Base-by-base conservation (phyloP, 768 basidiomycete species). In the Fomitopsis pulvina region DNA sequence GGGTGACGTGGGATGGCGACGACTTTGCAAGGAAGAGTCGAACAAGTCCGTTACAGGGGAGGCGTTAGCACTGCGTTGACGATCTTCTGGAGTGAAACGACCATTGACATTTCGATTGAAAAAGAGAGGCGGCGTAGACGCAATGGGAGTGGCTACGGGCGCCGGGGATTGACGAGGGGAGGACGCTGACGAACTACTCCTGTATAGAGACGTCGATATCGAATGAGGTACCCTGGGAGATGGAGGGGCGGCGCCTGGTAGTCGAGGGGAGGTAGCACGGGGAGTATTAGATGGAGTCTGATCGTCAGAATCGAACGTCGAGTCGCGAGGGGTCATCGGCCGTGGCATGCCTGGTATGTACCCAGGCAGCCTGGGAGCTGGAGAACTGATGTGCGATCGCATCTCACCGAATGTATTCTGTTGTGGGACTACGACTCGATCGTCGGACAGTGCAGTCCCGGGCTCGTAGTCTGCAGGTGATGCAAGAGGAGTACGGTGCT, bases 291-390 rank as follows among this genome's bases (percentile, higher is more conserved):
- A 86, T 51, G 80, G 83, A 8, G 81, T 81, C 39, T 80, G 78
- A 52, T 89, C 86, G 48, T 91, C 88, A 25, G 74, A 62, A 42
- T 90, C 90, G 49, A 72, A 70, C 27, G 77, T 69, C 5, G 69
- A 58, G 55, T 88, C 85, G 49, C 81, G 83, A n/a, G 90, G 90
- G 5, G 90, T 92, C 85, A 92, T 90, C 16, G 90, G 90, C 37
- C 90, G 73, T 20, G 87, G 86, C 90, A 92, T 92, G 10, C 90
- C 90, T 21, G 90, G 90, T 50, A 90, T 81, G 66, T 92, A 92
- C 12, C 90, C 90, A 48, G 90, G 89, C 20, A 88, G 61, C 34
- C 79, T 73, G 38, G 77, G 74, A 0, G 68, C 66, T 27, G 77
- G 76, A 26, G 77, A 78, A n/a, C 66, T 64, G 12, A 71, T 68